Conservation (phyloP, 331 rosid species). For the Stylosanthes scabra region DNA sequence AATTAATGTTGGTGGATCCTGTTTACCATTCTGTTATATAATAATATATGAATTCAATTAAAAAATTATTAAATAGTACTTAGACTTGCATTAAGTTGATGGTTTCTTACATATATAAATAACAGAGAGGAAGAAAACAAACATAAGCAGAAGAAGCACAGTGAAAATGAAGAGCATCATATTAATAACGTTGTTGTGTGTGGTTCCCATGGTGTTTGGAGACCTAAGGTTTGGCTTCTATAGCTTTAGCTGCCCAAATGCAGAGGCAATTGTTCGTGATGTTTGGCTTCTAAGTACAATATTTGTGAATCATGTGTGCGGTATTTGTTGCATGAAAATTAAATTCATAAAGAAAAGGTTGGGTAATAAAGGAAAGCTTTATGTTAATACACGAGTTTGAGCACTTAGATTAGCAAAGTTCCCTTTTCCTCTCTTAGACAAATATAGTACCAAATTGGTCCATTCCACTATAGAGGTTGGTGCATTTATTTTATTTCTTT, state of each 20-base stretch:
- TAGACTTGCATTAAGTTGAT: not conserved
- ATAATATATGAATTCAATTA: too few species aligned
- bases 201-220: constrained; percentile 38
- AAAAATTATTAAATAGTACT: too few species aligned
- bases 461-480: constrained; percentile 2
- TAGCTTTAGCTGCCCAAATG: constrained; percentile 37
- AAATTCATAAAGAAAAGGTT: too few species aligned
- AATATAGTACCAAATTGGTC: constrained; percentile 25
- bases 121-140: not conserved
- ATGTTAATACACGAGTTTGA: not conserved
- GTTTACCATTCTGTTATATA: too few species aligned
- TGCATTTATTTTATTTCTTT: constrained; percentile 17
- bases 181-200: not conserved
- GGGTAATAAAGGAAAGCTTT: not conserved
- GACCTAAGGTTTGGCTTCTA: constrained; percentile 50
- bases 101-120: too few species aligned
- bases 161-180: constrained; percentile 22
- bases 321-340: too few species aligned
- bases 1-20: too few species aligned
- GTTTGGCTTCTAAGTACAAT: too few species aligned
- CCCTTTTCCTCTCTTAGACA: not conserved
- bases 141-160: not conserved
- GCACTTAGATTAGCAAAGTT: not conserved
- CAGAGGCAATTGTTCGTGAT: constrained; percentile 39
- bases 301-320: too few species aligned